Percentiles rank a stretch among this genome's conserved stretches.
These are phyloP conservation scores for Leccinum fallax DNA, from an alignment of 1,284 basidiomycete genomes.

Conservation along the genomic window DNA sequence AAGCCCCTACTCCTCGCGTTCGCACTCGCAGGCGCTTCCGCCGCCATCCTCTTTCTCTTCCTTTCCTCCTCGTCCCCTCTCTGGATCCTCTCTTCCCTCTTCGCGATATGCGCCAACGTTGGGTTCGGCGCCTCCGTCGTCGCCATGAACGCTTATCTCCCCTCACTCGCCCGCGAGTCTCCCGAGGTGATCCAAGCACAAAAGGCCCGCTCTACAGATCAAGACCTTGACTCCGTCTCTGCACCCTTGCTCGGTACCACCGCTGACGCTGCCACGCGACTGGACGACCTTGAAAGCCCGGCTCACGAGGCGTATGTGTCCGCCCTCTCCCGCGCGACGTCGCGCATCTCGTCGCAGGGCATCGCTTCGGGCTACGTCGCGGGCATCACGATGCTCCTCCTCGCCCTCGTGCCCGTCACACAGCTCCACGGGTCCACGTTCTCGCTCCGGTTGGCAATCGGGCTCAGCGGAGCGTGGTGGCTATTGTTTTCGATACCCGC, in stretches of 20 bases:
- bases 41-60: constrained; percentile 70
- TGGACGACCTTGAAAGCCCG: constrained; percentile 4
- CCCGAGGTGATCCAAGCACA: constrained; percentile 57
- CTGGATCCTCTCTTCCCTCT: constrained; percentile 64
- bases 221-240: constrained; percentile 16
- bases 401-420: constrained; percentile 75
- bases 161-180: constrained; percentile 68
- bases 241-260: constrained; percentile 34
- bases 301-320: constrained; percentile 44
- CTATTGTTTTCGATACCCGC: constrained; percentile 77
- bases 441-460: constrained; percentile 76
- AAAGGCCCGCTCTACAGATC: constrained; percentile 27
- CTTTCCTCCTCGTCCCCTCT: constrained; percentile 68
- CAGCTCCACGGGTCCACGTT: constrained; percentile 69
- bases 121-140: constrained; percentile 84
- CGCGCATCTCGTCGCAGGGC: constrained; percentile 79
- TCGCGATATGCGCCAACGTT: constrained; percentile 77
- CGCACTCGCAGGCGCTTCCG: constrained; percentile 67
- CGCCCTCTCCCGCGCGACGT: constrained; percentile 68
- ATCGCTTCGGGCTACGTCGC: constrained; percentile 84
- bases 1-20: constrained; percentile 79
- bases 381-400: constrained; percentile 70
- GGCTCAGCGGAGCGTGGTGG: constrained; percentile 85
- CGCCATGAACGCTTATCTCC: constrained; percentile 89
- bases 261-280: background rate